These are phyloP conservation scores for Paracoccidioides lutzii DNA, from an alignment of 2,329 filamentous ascomycete genomes.

Conservation along the genomic window DNA sequence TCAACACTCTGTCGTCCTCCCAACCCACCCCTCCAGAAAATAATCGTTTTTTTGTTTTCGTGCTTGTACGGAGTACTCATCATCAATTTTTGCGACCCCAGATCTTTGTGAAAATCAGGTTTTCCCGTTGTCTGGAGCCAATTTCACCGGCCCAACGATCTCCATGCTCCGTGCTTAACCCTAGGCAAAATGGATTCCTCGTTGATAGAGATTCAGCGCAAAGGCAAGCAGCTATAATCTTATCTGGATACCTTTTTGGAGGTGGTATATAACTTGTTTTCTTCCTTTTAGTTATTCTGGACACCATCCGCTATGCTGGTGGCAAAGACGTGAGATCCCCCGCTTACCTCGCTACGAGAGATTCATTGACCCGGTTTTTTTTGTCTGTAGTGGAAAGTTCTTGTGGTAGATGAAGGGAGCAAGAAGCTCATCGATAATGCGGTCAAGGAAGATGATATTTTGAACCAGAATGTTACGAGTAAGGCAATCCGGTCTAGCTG, in stretches of 20 bases:
- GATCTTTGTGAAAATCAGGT: background rate
- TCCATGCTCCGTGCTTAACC: slow-evolving; percentile 20
- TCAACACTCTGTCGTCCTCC: background rate
- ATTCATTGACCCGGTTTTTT: slow-evolving; percentile 17
- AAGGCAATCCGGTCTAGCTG: slow-evolving; percentile 25
- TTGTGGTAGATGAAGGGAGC: slow-evolving; percentile 75
- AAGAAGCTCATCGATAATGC: slow-evolving; percentile 82
- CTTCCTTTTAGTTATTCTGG: slow-evolving; percentile 49
- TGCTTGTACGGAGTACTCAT: background rate
- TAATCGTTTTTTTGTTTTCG: too few species aligned
- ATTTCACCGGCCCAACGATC: slow-evolving; percentile 4
- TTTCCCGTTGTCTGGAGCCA: background rate
- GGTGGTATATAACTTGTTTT: background rate
- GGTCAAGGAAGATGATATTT: slow-evolving; percentile 88
- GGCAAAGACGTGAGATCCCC: slow-evolving; percentile 55
- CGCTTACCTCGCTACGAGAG: slow-evolving; percentile 13
- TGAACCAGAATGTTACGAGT: slow-evolving; percentile 95
- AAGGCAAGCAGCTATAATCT: slow-evolving; percentile 41
- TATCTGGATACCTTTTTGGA: background rate
- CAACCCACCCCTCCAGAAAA: background rate
- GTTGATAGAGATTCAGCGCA: slow-evolving; percentile 71
- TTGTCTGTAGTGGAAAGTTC: slow-evolving; percentile 73
- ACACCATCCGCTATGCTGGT: slow-evolving; percentile 63
- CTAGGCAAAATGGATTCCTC: slow-evolving; percentile 63
- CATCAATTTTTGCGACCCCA: background rate